Conservation (phyloP, 225 moss, liverwort and hornwort genomes). For the Pseudoscleropodium purum region DNA sequence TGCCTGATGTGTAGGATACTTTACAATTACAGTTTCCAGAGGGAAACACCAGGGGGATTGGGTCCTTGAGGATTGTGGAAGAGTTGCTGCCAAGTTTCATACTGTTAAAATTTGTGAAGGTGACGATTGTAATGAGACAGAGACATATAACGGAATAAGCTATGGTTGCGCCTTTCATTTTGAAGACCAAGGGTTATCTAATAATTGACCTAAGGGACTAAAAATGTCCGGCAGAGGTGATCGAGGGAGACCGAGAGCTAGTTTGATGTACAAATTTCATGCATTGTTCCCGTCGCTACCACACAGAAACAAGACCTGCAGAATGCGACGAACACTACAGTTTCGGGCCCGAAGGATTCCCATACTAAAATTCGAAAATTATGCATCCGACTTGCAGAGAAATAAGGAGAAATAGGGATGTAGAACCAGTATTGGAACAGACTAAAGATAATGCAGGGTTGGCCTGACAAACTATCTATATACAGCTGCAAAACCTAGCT, state of each 20-base stretch:
- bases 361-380: background rate
- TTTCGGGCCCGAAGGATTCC: background rate
- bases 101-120: background rate
- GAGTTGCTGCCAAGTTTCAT: background rate
- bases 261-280: background rate
- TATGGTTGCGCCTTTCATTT: background rate
- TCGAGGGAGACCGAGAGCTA: background rate
- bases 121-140: background rate
- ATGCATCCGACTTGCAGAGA: background rate
- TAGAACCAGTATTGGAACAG: background rate
- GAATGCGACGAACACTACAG: background rate
- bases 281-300: background rate
- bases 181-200: background rate
- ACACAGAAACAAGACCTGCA: background rate
- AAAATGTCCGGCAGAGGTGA: background rate
- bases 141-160: background rate
- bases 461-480: background rate
- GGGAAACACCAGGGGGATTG: background rate
- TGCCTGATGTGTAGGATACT: background rate
- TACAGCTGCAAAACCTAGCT: background rate
- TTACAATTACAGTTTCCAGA: slow-evolving; percentile 30
- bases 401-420: background rate
- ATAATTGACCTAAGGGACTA: background rate
- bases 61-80: background rate
- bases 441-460: background rate